phyloP scores from a whole-genome alignment of 495 filamentous ascomycete genomes.

The Bathelium albidoporum region DNA sequence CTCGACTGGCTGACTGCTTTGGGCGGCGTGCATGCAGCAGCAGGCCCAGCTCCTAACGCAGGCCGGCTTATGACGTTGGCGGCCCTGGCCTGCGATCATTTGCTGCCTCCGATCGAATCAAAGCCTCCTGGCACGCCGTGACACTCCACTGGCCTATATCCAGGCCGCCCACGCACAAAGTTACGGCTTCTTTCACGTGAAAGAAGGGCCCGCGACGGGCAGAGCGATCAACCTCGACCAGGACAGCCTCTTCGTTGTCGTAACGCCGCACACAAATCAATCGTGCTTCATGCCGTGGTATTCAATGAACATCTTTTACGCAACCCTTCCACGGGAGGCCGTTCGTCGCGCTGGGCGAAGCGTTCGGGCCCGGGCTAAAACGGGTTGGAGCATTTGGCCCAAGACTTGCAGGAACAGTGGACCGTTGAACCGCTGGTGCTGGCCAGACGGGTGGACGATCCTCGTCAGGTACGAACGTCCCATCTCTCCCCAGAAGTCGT shows the following conservation, averaged over 20 bases:
- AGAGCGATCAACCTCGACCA: neutral
- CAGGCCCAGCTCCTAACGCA: neutral
- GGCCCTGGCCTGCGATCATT: neutral
- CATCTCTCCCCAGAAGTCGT: neutral
- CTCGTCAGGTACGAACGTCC: neutral
- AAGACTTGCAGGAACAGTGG: neutral
- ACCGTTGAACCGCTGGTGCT: neutral
- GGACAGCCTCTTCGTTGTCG: neutral
- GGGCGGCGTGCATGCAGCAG: neutral
- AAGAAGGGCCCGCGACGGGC: neutral
- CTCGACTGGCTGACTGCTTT: neutral
- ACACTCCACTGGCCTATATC: neutral
- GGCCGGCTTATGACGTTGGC: neutral
- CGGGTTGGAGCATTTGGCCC: neutral
- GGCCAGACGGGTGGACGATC: neutral
- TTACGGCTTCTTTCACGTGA: conserved; percentile 2
- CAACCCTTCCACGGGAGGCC: neutral
- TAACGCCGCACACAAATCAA: neutral
- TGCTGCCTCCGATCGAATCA: conserved; percentile 5
- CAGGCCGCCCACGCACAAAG: neutral
- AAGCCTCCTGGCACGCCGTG: neutral
- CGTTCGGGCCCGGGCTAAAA: neutral
- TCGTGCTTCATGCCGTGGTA: neutral
- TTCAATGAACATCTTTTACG: neutral
- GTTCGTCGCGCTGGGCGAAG: neutral